A percentile compares a stretch with the other conserved stretches of the same genome.
phyloP scores from a whole-genome alignment of 352 stramenopile genomes.

The Phytopythium litorale region DNA sequence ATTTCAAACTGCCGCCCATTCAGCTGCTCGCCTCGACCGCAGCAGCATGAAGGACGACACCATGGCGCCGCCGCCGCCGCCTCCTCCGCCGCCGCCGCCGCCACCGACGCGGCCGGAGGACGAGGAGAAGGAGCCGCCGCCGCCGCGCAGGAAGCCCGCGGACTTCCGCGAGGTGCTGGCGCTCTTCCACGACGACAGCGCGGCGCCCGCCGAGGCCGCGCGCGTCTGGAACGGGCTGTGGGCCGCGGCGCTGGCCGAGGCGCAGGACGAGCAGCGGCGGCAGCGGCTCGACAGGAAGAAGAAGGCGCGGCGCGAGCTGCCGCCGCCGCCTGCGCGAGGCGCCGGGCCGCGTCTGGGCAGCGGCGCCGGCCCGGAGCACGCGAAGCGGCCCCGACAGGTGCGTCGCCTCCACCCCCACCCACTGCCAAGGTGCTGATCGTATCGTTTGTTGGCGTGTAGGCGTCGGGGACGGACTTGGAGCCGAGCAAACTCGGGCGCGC shows the following conservation, averaged over 20 bases:
- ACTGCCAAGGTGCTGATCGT: background rate
- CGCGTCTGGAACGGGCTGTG: slow-evolving; percentile 40
- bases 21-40: too few relatives aligned
- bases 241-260: slow-evolving; percentile 47
- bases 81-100: slow-evolving; percentile 31
- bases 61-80: slow-evolving; percentile 28
- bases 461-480: slow-evolving; percentile 39
- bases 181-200: slow-evolving; percentile 45
- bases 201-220: slow-evolving; percentile 13
- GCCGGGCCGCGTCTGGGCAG: slow-evolving; percentile 8
- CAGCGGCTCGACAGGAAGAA: slow-evolving; percentile 39
- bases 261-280: slow-evolving; percentile 55
- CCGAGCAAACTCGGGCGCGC: slow-evolving; percentile 48
- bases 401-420: too few relatives aligned
- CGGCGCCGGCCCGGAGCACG: slow-evolving; percentile 24
- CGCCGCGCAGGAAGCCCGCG: slow-evolving; percentile 32
- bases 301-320: slow-evolving; percentile 15
- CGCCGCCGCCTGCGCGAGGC: slow-evolving; percentile 8
- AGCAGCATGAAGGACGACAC: slow-evolving; percentile 2
- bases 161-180: slow-evolving; percentile 68
- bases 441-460: background rate
- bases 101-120: slow-evolving; percentile 25
- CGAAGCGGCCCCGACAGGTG: slow-evolving; percentile 62
- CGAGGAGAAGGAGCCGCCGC: slow-evolving; percentile 15
- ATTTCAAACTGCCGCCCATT: too few relatives aligned